Percentiles rank a stretch among this genome's conserved stretches.
Conservation (phyloP, 345 rosid genomes). For the Pugionium cornutum region DNA sequence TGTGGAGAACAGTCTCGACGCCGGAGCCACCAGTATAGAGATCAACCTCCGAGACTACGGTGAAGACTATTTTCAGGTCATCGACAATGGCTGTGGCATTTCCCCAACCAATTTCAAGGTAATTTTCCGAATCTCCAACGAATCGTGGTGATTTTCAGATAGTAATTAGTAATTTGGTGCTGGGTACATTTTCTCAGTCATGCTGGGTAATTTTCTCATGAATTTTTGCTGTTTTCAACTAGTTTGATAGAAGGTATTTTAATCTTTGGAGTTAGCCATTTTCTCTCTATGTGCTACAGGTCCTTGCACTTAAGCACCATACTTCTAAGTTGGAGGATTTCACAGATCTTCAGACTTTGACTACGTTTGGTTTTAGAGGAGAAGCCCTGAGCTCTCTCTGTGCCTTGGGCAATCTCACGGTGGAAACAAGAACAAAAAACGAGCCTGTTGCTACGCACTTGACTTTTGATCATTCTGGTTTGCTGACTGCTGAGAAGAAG, state of each 20-base stretch:
- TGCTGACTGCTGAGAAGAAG: constrained; percentile 63
- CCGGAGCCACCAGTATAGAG: constrained; percentile 87
- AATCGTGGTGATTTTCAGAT: not conserved
- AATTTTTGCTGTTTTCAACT: not conserved
- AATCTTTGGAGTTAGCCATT: not conserved
- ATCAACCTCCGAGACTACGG: constrained; percentile 79
- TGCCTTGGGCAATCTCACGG: constrained; percentile 71
- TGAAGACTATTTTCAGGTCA: constrained; percentile 82
- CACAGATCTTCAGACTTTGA: constrained; percentile 72
- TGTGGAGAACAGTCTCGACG: constrained; percentile 95
- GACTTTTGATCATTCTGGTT: constrained; percentile 83
- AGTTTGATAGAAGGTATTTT: not conserved
- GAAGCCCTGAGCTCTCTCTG: constrained; percentile 96
- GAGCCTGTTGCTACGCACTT: constrained; percentile 80
- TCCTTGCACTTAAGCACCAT: constrained; percentile 87
- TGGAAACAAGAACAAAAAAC: constrained; percentile 73
- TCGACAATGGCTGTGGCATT: constrained; percentile 91
- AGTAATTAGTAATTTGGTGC: not conserved
- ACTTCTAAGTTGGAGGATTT: constrained; percentile 88
- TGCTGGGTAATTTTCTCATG: too few relatives aligned
- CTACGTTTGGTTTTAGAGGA: constrained; percentile 92
- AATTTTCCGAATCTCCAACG: not conserved
- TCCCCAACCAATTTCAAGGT: constrained; percentile 86
- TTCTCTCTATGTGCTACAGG: constrained; percentile 43
- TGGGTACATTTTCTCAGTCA: not conserved